phyloP scores from a whole-genome alignment of 106 monocot species.

The Amphibolis antarctica region DNA sequence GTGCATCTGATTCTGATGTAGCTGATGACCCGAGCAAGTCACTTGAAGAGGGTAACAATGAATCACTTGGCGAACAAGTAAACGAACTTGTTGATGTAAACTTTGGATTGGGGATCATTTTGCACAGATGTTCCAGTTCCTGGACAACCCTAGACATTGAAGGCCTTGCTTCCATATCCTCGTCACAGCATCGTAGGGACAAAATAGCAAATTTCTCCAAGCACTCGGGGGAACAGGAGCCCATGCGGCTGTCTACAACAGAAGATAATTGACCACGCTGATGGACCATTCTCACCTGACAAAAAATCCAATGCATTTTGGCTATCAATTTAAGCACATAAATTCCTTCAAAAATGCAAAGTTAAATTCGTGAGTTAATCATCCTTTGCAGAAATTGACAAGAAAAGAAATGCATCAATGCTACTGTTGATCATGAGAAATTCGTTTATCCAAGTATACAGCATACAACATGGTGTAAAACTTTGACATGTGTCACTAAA shows the following conservation, averaged over 20 bases:
- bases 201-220: constrained; percentile 23
- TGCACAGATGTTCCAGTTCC: constrained; percentile 35
- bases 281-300: constrained; percentile 28
- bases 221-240: constrained; percentile 27
- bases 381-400: not conserved
- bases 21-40: constrained; percentile 2
- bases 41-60: not conserved
- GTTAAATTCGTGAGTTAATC: no score
- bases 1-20: not conserved
- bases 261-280: constrained; percentile 17
- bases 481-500: no score
- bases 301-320: not conserved
- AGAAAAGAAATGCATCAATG: not conserved
- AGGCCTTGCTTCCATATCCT: constrained; percentile 30
- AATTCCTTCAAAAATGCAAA: no score
- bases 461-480: no score
- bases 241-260: constrained; percentile 33
- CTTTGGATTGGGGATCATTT: constrained; percentile 19
- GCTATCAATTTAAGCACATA: not conserved
- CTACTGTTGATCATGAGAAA: no score
- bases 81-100: constrained; percentile 7
- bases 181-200: constrained; percentile 37
- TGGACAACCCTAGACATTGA: constrained; percentile 41
- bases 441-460: no score
- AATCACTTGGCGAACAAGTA: not conserved